Conservation (phyloP, 2,329 filamentous ascomycete genomes). For the Apiospora rasikravindrae region DNA sequence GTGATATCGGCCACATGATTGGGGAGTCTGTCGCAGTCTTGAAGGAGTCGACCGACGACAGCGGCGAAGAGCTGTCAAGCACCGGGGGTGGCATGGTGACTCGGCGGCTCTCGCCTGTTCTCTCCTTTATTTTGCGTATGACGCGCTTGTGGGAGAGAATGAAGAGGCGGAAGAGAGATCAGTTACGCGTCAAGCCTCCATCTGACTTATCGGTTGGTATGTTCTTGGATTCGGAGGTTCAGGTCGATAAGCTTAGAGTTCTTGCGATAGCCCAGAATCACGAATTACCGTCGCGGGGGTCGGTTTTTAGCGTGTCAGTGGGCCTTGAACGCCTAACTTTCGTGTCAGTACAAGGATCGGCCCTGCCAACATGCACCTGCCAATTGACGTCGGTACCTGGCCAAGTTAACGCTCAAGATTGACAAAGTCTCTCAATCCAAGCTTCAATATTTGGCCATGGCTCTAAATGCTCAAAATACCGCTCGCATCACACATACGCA, state of each 20-base stretch:
- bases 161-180: background rate
- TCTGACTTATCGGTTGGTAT: background rate
- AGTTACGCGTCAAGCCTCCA: background rate
- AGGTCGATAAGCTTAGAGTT: background rate
- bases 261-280: background rate
- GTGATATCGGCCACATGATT: slow-evolving; percentile 23
- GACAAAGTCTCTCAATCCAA: background rate
- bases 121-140: background rate
- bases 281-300: background rate
- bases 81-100: slow-evolving; percentile 27
- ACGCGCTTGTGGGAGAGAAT: background rate
- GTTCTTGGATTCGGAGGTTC: background rate
- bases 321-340: background rate
- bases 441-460: background rate
- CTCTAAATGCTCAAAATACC: background rate
- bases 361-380: background rate
- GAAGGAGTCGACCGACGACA: slow-evolving; percentile 33
- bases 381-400: background rate
- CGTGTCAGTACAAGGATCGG: background rate
- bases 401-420: background rate
- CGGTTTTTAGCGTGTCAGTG: background rate
- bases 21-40: slow-evolving; percentile 31
- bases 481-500: background rate
- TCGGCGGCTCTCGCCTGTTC: background rate
- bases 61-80: slow-evolving; percentile 25